A percentile compares a stretch with the other conserved stretches of the same genome.
Evolutionary conservation across 805 yeast genomes (phyloP).

Genomic region (Lipomyces yamadae): DNA sequence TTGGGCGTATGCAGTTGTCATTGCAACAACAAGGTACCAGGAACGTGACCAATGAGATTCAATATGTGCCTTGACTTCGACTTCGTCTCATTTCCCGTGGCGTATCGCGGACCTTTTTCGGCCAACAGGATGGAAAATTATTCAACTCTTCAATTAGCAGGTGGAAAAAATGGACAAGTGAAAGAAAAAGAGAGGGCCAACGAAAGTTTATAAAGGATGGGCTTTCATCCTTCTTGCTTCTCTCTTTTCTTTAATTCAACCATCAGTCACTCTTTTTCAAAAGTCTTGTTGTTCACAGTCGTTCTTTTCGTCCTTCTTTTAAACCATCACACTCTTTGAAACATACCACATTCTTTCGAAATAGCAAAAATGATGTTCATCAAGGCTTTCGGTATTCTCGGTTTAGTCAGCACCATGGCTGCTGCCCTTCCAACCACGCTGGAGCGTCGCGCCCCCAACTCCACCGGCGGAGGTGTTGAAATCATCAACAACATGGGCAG

Average conservation of each 20-base stretch:
- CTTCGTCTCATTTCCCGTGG: background rate
- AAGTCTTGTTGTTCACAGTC: conserved; percentile 2
- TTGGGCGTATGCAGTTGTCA: conserved; percentile 3
- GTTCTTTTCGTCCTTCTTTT: background rate
- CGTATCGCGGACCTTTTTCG: background rate
- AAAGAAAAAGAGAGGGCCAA: background rate
- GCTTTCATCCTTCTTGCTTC: background rate
- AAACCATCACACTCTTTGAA: background rate
- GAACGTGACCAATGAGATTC: background rate
- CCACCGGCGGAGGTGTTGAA: background rate
- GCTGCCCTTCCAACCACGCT: background rate
- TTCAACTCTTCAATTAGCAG: background rate
- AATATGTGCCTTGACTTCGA: background rate
- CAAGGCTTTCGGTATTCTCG: background rate
- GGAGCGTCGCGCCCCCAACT: background rate
- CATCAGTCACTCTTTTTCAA: background rate
- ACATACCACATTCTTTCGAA: too few relatives aligned
- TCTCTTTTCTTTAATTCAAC: background rate
- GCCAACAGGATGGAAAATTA: conserved; percentile 2
- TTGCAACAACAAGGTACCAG: conserved; percentile 2
- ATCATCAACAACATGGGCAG: background rate
- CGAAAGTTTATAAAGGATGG: background rate
- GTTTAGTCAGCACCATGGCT: background rate
- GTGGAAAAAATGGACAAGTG: background rate
- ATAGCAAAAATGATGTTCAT: background rate